Evolutionary conservation across 2,329 filamentous ascomycete genomes (phyloP), one percentile per base, ranked within the genome.

Genomic region (Emergomyces orientalis): DNA sequence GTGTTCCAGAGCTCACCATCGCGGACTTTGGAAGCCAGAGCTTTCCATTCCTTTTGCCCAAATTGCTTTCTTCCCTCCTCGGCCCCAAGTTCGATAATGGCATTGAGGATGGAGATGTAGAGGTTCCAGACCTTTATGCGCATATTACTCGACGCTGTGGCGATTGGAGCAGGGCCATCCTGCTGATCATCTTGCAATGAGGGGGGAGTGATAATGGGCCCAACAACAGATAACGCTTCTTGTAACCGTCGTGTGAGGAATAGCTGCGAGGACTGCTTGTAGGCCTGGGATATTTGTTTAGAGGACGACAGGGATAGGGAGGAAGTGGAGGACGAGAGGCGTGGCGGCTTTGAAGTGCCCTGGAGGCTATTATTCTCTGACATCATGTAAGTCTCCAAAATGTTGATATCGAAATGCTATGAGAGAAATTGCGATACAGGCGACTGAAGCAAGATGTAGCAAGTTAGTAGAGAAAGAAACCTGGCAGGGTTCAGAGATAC

Each of bases 101-200:
- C 89, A 78, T 97, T 96, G 66, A 97, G 81, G 59, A 97, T 88
- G 22, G 92, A 96, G 67, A 97, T 83, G 74, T 97, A 99, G 70
- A 99, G 82, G 75, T 91, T 96, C 94, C 94, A 99, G 66, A 97
- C 88, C 77, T 97, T 99, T 75, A 96, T 88, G 67, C 92, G 83
- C 63, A 90, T 94, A 39, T 87, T 89, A 67, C 88, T 86, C 51
- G 89, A 92, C 61, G 91, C 91, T 66, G 83, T 85, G 61, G 90
- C 88, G 61, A 97, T 86, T 4, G 91, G 90, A 34, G 91, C 88
- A 63, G 81, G 76, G 37, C 78, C 77, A 66, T 79, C 78, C 45
- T 75, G 55, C n/a, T 62, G 57, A 17, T 57, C 34, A 37, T 73
- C 72, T 68, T 75, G 68, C n/a, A 69, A 52, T 41, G 68, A 65